Evolutionary conservation across 1,284 basidiomycete genomes (phyloP).

Genomic region (Coniferiporia weirii): DNA sequence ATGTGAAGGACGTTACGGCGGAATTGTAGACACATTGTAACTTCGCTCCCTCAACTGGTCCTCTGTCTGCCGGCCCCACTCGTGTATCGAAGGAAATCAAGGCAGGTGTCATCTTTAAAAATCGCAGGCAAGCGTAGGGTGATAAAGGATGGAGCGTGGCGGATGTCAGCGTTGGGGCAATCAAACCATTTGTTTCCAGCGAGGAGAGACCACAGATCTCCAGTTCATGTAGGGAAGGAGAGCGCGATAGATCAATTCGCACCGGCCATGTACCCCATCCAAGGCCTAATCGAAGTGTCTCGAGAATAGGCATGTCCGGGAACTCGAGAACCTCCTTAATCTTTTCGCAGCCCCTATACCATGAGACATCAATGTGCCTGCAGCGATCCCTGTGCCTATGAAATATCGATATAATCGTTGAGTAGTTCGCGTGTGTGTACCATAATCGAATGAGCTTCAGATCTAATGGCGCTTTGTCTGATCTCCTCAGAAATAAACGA

Average conservation of each 20-base stretch:
- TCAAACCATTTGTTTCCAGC: not conserved
- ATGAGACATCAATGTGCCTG: not conserved
- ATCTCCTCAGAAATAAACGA: not conserved
- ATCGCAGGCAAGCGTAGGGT: not conserved
- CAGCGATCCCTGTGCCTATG: not conserved
- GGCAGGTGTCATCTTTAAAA: not conserved
- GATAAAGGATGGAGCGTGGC: not conserved
- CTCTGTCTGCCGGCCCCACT: no score
- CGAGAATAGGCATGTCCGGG: conserved; percentile 72
- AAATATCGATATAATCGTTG: not conserved
- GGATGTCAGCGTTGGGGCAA: not conserved
- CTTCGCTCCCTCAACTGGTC: no score
- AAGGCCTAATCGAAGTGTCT: not conserved
- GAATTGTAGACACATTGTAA: no score
- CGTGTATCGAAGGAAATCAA: no score
- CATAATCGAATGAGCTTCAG: not conserved
- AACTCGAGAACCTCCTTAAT: conserved; percentile 80
- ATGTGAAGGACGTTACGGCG: no score
- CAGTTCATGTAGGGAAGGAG: not conserved
- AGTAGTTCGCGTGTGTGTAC: not conserved
- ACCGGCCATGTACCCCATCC: not conserved
- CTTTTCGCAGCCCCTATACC: not conserved
- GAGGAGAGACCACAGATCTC: not conserved
- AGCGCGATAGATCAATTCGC: not conserved
- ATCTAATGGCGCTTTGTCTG: not conserved